A percentile compares a stretch with the other conserved stretches of the same genome.
Conservation (phyloP, 73 alveolate genomes). For the Tetrahymena elliotti region DNA sequence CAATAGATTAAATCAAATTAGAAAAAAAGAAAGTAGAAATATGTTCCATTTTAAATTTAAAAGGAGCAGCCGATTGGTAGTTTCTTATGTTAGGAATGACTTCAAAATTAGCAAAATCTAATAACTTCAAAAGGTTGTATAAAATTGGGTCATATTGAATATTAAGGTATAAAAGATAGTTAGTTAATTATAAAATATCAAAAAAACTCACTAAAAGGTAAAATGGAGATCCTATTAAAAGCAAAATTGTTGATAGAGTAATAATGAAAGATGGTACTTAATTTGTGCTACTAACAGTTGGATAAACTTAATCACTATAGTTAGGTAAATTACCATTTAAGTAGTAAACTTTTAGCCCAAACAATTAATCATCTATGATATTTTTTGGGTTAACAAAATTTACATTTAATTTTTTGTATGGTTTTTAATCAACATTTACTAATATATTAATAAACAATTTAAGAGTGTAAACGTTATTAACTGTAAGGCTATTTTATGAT, state of each 20-base stretch:
- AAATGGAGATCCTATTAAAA: not conserved
- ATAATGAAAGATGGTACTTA: not conserved
- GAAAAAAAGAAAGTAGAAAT: not conserved
- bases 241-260: not conserved
- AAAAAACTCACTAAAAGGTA: not conserved
- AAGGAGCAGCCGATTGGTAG: not conserved
- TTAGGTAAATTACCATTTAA: not conserved
- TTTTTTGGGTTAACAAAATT: not conserved
- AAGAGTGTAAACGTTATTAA: not conserved
- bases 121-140: not conserved
- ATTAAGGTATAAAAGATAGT: not conserved
- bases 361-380: not conserved
- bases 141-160: not conserved
- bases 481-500: not conserved
- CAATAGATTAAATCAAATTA: not conserved
- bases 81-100: not conserved
- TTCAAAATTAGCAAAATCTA: not conserved
- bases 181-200: not conserved
- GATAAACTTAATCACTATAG: not conserved
- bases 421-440: not conserved
- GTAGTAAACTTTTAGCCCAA: not conserved
- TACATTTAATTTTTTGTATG: not conserved
- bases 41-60: not conserved
- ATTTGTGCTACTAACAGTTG: not conserved
- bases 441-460: not conserved